Base-by-base conservation (phyloP, 1,284 basidiomycete genomes). In the Trametes hirsuta region DNA sequence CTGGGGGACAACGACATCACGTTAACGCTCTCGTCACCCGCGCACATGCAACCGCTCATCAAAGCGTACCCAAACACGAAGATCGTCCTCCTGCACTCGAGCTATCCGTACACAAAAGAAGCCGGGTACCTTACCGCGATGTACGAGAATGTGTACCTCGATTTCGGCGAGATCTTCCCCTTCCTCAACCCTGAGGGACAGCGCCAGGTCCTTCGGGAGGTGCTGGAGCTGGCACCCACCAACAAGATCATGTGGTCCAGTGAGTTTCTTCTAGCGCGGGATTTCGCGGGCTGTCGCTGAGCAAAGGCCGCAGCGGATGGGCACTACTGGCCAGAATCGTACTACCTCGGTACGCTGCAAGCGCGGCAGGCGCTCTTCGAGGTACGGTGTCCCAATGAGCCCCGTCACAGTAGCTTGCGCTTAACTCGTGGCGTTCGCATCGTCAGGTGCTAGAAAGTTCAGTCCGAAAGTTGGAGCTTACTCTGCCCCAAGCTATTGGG, bases 241-340 rank as follows among this genome's bases (percentile, higher is more conserved):
- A 90, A 85, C 70, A 92, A 91, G 69, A 83, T 92, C 21, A 70
- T 92, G 75, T 93, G 88, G 87, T 91, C 88, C 1, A 90, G 88
- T 90, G 65, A 61, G 84, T 76, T 12, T 0, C 1, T 4, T 12
- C 11, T 18, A 37, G 4, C 0, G 39, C n/a, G 48, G 41, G 34
- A 2, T 35, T 11, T 15, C 40, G 0, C n/a, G 11, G 22, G 21
- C 21, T 35, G 2, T 11, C 5, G 37, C 18, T 52, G n/a, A 36
- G 40, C 59, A 34, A 4, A 9, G 49, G 52, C 48, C 21, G 49
- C 37, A 90, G 88, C 86, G 22, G 90, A 92, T 64, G 90, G 87
- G 15, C 87, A 88, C 69, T 91, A 85, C 80, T 90, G 87, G 84
- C 90, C 90, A 3, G 90, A 92, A 69, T 81, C 83, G 0, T 93